Conservation (phyloP, 73 alveolate species). For the Paramecium biaurelia region DNA sequence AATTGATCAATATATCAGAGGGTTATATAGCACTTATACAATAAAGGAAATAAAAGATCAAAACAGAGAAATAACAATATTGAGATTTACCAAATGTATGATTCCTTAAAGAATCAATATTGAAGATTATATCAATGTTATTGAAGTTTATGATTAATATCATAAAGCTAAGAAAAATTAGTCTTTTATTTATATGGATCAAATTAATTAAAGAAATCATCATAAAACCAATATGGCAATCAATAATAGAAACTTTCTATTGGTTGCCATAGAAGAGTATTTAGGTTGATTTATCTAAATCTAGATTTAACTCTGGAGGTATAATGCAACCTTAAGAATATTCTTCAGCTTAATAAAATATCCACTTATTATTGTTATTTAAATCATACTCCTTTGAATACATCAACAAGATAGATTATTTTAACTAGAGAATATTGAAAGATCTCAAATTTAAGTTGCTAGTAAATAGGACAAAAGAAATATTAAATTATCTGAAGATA, state of each 20-base stretch:
- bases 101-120: no score
- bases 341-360: no score
- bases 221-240: not conserved
- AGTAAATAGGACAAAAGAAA: not conserved
- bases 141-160: no score
- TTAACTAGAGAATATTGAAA: not conserved
- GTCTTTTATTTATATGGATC: no score
- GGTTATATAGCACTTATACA: no score
- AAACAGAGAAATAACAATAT: no score
- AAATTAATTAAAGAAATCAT: not conserved
- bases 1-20: no score
- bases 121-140: no score
- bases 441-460: not conserved
- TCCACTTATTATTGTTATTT: no score
- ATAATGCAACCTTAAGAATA: not conserved
- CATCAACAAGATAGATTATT: not conserved
- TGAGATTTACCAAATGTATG: no score
- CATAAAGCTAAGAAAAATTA: no score
- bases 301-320: not conserved
- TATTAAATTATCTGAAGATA: not conserved
- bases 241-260: not conserved
- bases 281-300: not conserved
- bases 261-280: not conserved
- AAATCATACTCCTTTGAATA: not conserved
- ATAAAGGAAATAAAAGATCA: no score